Percentiles rank a stretch among this genome's conserved stretches.
Conservation (phyloP, 2,329 filamentous ascomycete species). For the Colletotrichum orchidophilum region DNA sequence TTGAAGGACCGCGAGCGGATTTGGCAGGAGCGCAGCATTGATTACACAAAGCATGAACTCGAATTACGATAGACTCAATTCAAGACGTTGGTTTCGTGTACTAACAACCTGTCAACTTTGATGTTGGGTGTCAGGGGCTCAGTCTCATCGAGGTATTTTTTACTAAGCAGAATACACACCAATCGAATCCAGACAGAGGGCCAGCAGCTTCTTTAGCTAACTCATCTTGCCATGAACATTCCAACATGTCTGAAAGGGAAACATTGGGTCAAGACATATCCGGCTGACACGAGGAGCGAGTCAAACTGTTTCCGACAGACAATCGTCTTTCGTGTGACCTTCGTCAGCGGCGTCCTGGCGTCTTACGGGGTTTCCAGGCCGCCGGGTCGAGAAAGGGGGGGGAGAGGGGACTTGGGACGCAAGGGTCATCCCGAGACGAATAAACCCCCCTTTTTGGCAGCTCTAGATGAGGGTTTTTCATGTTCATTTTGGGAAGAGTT, state of each 20-base stretch:
- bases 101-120: background rate
- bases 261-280: background rate
- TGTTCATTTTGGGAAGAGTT: background rate
- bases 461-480: background rate
- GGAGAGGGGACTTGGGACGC: background rate
- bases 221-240: background rate
- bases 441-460: background rate
- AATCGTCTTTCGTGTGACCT: too few species aligned
- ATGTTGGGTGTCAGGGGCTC: background rate
- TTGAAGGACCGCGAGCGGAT: background rate
- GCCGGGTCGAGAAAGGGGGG: too few species aligned
- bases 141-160: background rate
- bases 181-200: too few species aligned
- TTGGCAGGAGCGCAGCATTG: conserved; percentile 8
- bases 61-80: background rate
- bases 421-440: background rate
- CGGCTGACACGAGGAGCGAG: conserved; percentile 15
- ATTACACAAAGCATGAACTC: background rate
- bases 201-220: too few species aligned
- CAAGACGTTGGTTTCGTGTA: background rate
- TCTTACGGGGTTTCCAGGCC: background rate
- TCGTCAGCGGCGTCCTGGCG: background rate
- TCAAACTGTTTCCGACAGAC: conserved; percentile 7
- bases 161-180: too few species aligned
- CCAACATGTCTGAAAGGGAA: too few species aligned